Evolutionary conservation across 768 basidiomycete genomes (phyloP).

Genomic region (Leccinum fibrillosum): DNA sequence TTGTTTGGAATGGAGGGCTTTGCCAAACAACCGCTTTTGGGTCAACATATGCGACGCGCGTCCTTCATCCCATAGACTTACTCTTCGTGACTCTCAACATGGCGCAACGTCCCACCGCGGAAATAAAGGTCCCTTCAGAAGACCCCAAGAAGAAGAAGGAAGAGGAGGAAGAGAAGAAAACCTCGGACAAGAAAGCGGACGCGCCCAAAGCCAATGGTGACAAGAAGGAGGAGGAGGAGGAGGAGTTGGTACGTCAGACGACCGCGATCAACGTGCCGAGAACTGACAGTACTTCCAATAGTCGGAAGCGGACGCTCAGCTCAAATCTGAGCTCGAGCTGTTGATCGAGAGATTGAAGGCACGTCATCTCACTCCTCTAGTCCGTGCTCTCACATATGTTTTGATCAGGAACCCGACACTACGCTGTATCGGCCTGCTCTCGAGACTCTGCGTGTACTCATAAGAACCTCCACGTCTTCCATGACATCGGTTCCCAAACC

Average conservation of each 20-base stretch:
- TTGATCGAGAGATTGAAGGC: conserved; percentile 92
- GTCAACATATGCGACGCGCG: conserved; percentile 28
- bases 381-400: conserved; percentile 14
- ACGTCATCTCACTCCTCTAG: conserved; percentile 17
- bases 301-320: conserved; percentile 94
- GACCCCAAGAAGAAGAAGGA: conserved; percentile 72
- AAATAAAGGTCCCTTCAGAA: conserved; percentile 64
- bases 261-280: conserved; percentile 8
- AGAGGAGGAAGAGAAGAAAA: conserved; percentile 38
- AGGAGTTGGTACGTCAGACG: conserved; percentile 65
- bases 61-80: conserved; percentile 13
- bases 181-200: conserved; percentile 50
- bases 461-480: conserved; percentile 93
- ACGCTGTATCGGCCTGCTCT: conserved; percentile 85
- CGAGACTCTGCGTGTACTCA: conserved; percentile 89
- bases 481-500: conserved; percentile 99
- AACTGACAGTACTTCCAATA: conserved; percentile 28
- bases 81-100: conserved; percentile 34
- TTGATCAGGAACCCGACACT: conserved; percentile 77
- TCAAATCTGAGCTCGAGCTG: conserved; percentile 96
- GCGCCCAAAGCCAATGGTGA: conserved; percentile 54
- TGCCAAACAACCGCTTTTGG: conserved; percentile 32
- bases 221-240: conserved; percentile 61
- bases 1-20: conserved; percentile 32
- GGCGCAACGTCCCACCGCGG: conserved; percentile 56